Evolutionary conservation across 495 filamentous ascomycete species (phyloP).

Genomic region (Aspergillus sclerotioniger): DNA sequence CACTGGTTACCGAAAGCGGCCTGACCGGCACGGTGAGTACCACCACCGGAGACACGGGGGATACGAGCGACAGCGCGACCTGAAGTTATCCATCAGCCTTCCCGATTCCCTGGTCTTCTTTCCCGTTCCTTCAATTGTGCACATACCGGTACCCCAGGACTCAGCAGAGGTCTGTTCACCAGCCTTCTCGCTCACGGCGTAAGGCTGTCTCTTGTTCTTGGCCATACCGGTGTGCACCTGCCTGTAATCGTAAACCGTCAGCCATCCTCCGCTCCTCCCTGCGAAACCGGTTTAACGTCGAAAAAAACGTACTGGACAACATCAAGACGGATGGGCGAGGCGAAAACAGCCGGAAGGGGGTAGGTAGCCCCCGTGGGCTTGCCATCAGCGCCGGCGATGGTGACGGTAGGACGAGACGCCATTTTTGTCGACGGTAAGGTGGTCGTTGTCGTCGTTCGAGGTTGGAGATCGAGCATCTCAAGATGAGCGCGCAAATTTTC

Average conservation of each 20-base stretch:
- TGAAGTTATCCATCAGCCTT: slow-evolving; percentile 39
- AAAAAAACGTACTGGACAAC: slow-evolving; percentile 78
- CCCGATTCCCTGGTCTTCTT: slow-evolving; percentile 12
- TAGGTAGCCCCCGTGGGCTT: slow-evolving; percentile 79
- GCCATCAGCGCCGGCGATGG: slow-evolving; percentile 91
- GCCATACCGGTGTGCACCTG: slow-evolving; percentile 96
- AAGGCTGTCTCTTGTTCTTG: slow-evolving; percentile 99
- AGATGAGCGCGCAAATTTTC: slow-evolving; percentile 47
- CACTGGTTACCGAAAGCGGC: slow-evolving; percentile 99
- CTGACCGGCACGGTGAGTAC: slow-evolving; percentile 99
- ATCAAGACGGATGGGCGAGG: slow-evolving; percentile 93
- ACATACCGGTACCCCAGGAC: slow-evolving; percentile 99
- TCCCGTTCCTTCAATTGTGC: slow-evolving; percentile 14
- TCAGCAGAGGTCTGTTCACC: slow-evolving; percentile 99
- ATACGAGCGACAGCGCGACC: slow-evolving; percentile 99
- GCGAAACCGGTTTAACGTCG: slow-evolving; percentile 19
- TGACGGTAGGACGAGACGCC: slow-evolving; percentile 93
- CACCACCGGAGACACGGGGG: slow-evolving; percentile 99
- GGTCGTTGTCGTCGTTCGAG: slow-evolving; percentile 46
- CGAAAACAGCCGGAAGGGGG: slow-evolving; percentile 92
- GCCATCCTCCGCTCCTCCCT: slow-evolving; percentile 17
- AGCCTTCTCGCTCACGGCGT: slow-evolving; percentile 99
- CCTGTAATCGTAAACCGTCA: slow-evolving; percentile 46
- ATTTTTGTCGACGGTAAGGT: slow-evolving; percentile 58
- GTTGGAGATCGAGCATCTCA: slow-evolving; percentile 43